A percentile compares a stretch with the other conserved stretches of the same genome.
Evolutionary conservation across 1,284 basidiomycete species (phyloP).

Genomic region (Coniferiporia weirii): DNA sequence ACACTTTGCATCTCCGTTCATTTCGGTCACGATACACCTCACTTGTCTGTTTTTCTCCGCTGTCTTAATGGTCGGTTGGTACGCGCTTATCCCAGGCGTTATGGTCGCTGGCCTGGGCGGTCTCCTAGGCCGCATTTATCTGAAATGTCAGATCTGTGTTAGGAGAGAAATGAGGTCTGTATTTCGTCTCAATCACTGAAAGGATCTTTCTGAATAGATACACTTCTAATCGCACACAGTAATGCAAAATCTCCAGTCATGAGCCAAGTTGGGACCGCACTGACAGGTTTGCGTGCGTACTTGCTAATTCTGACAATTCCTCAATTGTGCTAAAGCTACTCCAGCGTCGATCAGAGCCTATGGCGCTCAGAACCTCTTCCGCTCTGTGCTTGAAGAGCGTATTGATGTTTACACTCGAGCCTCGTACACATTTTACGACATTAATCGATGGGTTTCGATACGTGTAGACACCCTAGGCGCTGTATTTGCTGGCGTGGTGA

Average conservation of each 20-base stretch:
- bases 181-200: neutral
- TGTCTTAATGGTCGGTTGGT: constrained; percentile 12
- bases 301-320: neutral
- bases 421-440: constrained; percentile 21
- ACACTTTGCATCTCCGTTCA: constrained; percentile 21
- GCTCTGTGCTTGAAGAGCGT: constrained; percentile 17
- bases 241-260: constrained; percentile 41
- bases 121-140: constrained; percentile 15
- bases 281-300: constrained; percentile 31
- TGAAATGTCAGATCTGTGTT: constrained; percentile 27
- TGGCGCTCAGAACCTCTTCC: constrained; percentile 21
- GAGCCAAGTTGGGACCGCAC: constrained; percentile 38
- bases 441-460: constrained; percentile 22
- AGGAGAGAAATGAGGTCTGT: constrained; percentile 29
- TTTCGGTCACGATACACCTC: constrained; percentile 3
- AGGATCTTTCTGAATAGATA: neutral
- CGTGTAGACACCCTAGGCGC: constrained; percentile 20
- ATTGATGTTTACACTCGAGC: constrained; percentile 21
- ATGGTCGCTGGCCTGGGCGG: constrained; percentile 14
- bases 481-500: constrained; percentile 18
- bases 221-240: constrained; percentile 30
- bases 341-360: constrained; percentile 30
- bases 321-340: neutral
- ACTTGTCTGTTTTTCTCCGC: neutral
- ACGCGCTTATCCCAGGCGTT: constrained; percentile 15